A percentile compares a stretch with the other conserved stretches of the same genome.
Conservation (phyloP, 2,329 filamentous ascomycete species). For the Byssothecium circinans region DNA sequence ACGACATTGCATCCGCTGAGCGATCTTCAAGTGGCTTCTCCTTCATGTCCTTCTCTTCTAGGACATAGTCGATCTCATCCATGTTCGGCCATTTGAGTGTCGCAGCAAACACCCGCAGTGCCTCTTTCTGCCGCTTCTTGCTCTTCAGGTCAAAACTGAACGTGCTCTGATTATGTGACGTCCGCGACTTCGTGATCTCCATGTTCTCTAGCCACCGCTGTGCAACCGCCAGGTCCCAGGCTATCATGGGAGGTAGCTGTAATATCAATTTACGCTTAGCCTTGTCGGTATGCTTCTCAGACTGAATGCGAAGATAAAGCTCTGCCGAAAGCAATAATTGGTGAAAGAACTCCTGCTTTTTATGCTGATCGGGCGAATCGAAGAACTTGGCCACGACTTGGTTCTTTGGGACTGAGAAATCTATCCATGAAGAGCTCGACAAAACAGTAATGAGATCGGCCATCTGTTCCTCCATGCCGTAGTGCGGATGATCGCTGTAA, state of each 20-base stretch:
- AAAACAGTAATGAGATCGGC: slow-evolving; percentile 70
- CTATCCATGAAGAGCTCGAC: slow-evolving; percentile 70
- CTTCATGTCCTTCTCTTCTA: slow-evolving; percentile 60
- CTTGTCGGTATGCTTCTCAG: slow-evolving; percentile 61
- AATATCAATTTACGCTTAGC: slow-evolving; percentile 65
- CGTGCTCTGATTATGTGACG: slow-evolving; percentile 45
- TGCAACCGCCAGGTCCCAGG: slow-evolving; percentile 73
- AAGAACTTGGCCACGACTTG: slow-evolving; percentile 76
- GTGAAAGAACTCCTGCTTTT: slow-evolving; percentile 71
- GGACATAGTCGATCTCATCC: slow-evolving; percentile 61
- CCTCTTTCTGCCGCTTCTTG: slow-evolving; percentile 68
- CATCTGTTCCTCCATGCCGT: slow-evolving; percentile 69
- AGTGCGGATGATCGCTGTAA: slow-evolving; percentile 58
- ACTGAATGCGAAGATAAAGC: slow-evolving; percentile 70
- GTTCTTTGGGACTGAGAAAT: slow-evolving; percentile 69
- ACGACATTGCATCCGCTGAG: slow-evolving; percentile 75
- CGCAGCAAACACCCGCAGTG: slow-evolving; percentile 68
- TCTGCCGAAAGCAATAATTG: slow-evolving; percentile 75
- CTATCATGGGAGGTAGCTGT: slow-evolving; percentile 69
- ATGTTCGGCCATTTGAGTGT: slow-evolving; percentile 79
- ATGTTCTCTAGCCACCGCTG: slow-evolving; percentile 73
- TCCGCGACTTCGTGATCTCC: slow-evolving; percentile 62
- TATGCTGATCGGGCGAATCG: slow-evolving; percentile 58
- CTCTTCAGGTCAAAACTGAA: slow-evolving; percentile 66
- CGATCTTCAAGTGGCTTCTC: slow-evolving; percentile 56